Evolutionary conservation across 2,329 filamentous ascomycete species (phyloP).

Genomic region (Ceratocystiopsis sp.): DNA sequence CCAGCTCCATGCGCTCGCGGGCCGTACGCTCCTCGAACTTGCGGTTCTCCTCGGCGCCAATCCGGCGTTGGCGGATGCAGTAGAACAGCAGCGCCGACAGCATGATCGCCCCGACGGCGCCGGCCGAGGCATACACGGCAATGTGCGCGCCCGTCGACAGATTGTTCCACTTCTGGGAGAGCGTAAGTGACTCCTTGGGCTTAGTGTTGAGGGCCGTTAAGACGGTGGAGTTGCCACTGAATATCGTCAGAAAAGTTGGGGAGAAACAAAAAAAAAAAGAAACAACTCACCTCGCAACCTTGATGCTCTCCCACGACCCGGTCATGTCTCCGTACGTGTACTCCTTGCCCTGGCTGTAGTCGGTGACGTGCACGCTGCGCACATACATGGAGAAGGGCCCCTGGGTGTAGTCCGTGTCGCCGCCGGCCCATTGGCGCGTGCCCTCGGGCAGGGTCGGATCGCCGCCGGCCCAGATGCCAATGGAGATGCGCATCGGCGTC

Average conservation of each 20-base stretch:
- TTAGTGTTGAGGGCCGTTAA: slow-evolving; percentile 24
- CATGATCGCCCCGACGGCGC: slow-evolving; percentile 25
- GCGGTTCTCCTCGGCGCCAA: slow-evolving; percentile 33
- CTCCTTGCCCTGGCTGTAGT: slow-evolving; percentile 15
- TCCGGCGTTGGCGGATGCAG: slow-evolving; percentile 37
- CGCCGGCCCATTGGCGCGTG: slow-evolving; percentile 41
- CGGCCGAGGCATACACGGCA: slow-evolving; percentile 33
- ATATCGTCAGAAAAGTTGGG: too few species aligned
- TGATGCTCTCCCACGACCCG: slow-evolving; percentile 8
- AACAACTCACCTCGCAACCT: slow-evolving; percentile 1
- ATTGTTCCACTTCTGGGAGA: slow-evolving; percentile 35
- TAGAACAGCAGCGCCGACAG: slow-evolving; percentile 28
- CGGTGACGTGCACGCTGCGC: slow-evolving; percentile 25
- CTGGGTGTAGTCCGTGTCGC: slow-evolving; percentile 34
- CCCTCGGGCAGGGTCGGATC: slow-evolving; percentile 33
- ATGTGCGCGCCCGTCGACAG: slow-evolving; percentile 33
- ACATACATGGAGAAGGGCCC: slow-evolving; percentile 48
- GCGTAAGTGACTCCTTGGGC: slow-evolving; percentile 23
- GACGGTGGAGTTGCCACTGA: slow-evolving; percentile 40
- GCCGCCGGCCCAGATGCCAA: slow-evolving; percentile 51
- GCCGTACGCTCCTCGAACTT: slow-evolving; percentile 25
- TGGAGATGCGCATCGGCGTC: slow-evolving; percentile 53
- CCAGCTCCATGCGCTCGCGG: slow-evolving; percentile 32
- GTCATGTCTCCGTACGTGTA: slow-evolving; percentile 10
- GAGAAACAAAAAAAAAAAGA: too few species aligned